Evolutionary conservation across 2,329 filamentous ascomycete species (phyloP).

Genomic region (Sporothrix schenckii): DNA sequence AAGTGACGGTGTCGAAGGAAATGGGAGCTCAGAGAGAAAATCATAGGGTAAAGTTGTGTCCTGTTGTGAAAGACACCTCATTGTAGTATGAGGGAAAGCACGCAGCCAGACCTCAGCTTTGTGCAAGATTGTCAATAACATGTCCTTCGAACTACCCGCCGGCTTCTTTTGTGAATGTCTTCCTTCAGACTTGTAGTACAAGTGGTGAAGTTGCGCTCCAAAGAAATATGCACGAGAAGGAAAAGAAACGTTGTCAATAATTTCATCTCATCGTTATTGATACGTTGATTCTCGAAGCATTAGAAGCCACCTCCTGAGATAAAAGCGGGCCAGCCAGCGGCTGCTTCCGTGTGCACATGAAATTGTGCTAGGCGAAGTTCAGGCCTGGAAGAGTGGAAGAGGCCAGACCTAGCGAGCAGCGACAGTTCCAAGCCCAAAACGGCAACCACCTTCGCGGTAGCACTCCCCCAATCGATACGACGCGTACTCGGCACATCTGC

Average conservation of each 20-base stretch:
- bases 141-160: too few relatives aligned
- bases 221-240: neutral
- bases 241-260: neutral
- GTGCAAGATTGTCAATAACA: too few relatives aligned
- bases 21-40: too few relatives aligned
- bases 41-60: too few relatives aligned
- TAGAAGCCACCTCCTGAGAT: neutral
- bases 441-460: constrained; percentile 21
- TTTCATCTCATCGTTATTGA: constrained; percentile 12
- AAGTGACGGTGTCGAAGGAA: too few relatives aligned
- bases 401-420: neutral
- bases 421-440: constrained; percentile 1
- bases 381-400: neutral
- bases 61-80: too few relatives aligned
- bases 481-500: neutral
- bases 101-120: too few relatives aligned
- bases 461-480: constrained; percentile 3
- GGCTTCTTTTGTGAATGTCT: too few relatives aligned
- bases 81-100: too few relatives aligned
- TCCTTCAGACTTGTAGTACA: too few relatives aligned
- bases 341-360: constrained; percentile 21
- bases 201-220: neutral
- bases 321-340: constrained; percentile 24
- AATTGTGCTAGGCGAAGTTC: constrained; percentile 1
- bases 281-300: constrained; percentile 4